Base-by-base conservation (phyloP, 306 rosid species). In the Trifolium pratense region DNA sequence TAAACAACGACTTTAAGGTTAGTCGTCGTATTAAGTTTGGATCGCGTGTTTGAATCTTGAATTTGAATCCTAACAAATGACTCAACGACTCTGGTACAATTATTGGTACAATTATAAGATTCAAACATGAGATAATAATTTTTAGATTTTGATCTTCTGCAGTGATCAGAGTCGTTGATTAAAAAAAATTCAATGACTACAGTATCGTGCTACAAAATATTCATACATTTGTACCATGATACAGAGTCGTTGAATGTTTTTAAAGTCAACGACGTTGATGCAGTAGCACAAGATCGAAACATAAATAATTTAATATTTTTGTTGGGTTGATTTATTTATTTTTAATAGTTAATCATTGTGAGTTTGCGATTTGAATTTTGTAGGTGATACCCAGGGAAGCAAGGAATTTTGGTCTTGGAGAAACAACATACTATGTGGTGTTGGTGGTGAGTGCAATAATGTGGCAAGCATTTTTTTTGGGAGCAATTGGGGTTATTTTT, bases 321-420 rank as follows among this genome's bases (percentile, higher is more conserved):
- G 12, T 51, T 51, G 17, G 3, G 18, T 17, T 48, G n/a, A 48
- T 5, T 48, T n/a, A 7, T 48, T 48, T 48, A 48, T 11, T 58
- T 23, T 29, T 7, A 20, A 8, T 51, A 17, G 5, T 29, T 29
- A 29, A 29, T 49, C n/a, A n/a, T n/a, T n/a, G n/a, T n/a, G n/a
- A n/a, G n/a, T 49, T 7, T 48, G 5, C n/a, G 45, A 21, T n/a
- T 3, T 46, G 39, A 36, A 36, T 6, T 36, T 60, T 67, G 4
- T 37, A 93, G 98, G 94, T 26, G n/a, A 90, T 93, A 37, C 76
- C 90, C 7, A 75, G 89, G 60, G 98, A 93, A 64, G 98, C 91
- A 1, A 85, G 64, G 9, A 66, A 75, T 4, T 93, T 80, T 32
- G 84, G 7, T 34, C 75, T 85, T 0, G 96, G 96, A 6, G 86